Conservation (phyloP, 225 moss, liverwort and hornwort species). For the Marchantia paleacea region DNA sequence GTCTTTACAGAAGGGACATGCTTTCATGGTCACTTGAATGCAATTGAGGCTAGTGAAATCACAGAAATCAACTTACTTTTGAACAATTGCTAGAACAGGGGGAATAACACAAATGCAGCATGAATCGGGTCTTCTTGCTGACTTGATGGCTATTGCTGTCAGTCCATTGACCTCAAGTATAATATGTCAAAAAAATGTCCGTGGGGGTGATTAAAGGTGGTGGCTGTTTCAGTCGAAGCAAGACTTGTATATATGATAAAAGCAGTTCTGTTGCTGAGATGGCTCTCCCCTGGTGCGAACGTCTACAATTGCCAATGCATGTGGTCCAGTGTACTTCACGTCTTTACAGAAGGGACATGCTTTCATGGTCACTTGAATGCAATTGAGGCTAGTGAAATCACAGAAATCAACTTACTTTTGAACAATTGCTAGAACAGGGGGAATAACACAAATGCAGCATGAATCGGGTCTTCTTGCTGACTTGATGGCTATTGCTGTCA, state of each 20-base stretch:
- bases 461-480: neutral
- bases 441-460: neutral
- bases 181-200: too few relatives aligned
- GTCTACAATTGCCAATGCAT: neutral
- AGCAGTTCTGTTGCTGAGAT: neutral
- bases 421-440: neutral
- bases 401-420: neutral
- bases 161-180: neutral
- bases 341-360: too few relatives aligned
- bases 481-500: neutral
- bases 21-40: too few relatives aligned
- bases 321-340: too few relatives aligned
- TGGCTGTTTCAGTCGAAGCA: too few relatives aligned
- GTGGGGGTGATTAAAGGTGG: too few relatives aligned
- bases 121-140: neutral
- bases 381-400: neutral
- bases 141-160: neutral
- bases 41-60: too few relatives aligned
- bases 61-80: neutral
- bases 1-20: too few relatives aligned
- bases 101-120: neutral
- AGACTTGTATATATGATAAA: neutral
- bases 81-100: neutral
- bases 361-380: too few relatives aligned
- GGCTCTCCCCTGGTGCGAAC: neutral